Percentiles rank a stretch among this genome's conserved stretches.
phyloP scores from a whole-genome alignment of 23 red algal species.

The Agarophyton chilense region DNA sequence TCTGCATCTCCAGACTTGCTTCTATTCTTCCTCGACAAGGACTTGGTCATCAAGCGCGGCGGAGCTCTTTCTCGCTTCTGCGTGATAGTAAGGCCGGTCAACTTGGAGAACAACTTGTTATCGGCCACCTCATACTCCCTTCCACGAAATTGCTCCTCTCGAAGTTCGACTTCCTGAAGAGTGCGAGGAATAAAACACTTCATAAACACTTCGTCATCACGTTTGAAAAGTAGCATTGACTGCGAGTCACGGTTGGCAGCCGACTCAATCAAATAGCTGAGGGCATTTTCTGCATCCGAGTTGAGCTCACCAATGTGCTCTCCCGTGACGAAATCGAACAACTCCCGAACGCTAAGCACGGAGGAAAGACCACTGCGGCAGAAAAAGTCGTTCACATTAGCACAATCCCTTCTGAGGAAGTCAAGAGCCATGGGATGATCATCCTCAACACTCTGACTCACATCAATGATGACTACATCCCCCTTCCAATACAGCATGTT shows the following conservation, averaged over 20 bases:
- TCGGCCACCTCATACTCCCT: slow-evolving; percentile 22
- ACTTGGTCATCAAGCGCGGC: background rate
- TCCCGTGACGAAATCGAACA: slow-evolving; percentile 79
- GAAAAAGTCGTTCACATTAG: slow-evolving; percentile 88
- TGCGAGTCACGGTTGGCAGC: slow-evolving; percentile 17
- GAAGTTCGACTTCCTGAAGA: slow-evolving; percentile 50
- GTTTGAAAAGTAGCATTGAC: slow-evolving; percentile 1
- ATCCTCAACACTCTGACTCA: slow-evolving; percentile 92
- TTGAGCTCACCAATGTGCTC: slow-evolving; percentile 10
- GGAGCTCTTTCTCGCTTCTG: slow-evolving; percentile 27
- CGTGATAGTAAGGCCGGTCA: slow-evolving; percentile 46
- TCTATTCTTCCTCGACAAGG: background rate
- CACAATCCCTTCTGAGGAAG: slow-evolving; percentile 92
- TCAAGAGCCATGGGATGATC: slow-evolving; percentile 94
- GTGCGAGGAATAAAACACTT: slow-evolving; percentile 65
- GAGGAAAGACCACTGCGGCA: slow-evolving; percentile 8
- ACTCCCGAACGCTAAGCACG: slow-evolving; percentile 45
- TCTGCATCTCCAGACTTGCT: background rate
- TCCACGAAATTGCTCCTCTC: slow-evolving; percentile 22
- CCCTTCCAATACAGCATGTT: slow-evolving; percentile 87
- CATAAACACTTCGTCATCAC: slow-evolving; percentile 71
- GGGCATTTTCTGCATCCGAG: slow-evolving; percentile 22
- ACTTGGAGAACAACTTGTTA: slow-evolving; percentile 39
- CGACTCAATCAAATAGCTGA: slow-evolving; percentile 32
- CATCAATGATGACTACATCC: slow-evolving; percentile 87